Evolutionary conservation across 495 filamentous ascomycete species (phyloP).

Genomic region (Penicillium salamii): DNA sequence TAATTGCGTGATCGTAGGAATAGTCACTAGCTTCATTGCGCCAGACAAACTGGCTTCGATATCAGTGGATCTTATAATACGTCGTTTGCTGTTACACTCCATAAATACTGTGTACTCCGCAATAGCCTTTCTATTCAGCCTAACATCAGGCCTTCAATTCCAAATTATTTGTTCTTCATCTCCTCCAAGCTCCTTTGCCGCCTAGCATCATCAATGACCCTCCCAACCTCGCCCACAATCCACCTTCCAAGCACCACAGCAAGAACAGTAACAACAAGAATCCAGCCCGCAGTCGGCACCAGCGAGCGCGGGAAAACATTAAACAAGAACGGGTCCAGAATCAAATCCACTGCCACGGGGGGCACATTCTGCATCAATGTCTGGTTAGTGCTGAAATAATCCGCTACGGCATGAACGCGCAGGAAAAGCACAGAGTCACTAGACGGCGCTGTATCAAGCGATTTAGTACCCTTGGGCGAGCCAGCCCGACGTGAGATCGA

Average conservation of each 20-base stretch:
- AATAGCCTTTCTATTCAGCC: too few species aligned
- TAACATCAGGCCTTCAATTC: background rate
- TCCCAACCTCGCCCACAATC: conserved; percentile 28
- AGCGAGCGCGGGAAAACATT: conserved; percentile 71
- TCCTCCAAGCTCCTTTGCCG: conserved; percentile 3
- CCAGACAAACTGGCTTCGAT: too few species aligned
- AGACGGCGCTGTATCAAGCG: conserved; percentile 18
- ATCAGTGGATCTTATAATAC: too few species aligned
- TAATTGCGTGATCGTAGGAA: too few species aligned
- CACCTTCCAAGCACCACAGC: conserved; percentile 46
- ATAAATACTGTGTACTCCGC: too few species aligned
- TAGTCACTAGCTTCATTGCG: too few species aligned
- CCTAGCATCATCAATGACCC: conserved; percentile 23
- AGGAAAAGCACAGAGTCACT: conserved; percentile 71
- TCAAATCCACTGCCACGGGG: conserved; percentile 74
- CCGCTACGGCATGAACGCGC: conserved; percentile 70
- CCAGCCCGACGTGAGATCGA: conserved; percentile 7
- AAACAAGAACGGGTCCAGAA: conserved; percentile 80
- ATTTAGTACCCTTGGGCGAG: background rate
- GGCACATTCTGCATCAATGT: conserved; percentile 75
- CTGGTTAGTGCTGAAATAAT: conserved; percentile 73
- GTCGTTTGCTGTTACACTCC: too few species aligned
- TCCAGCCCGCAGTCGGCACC: conserved; percentile 60
- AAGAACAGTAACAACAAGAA: conserved; percentile 51
- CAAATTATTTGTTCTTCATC: conserved; percentile 23